Evolutionary conservation across 2,329 filamentous ascomycete genomes (phyloP).

Genomic region (Scedosporium boydii): DNA sequence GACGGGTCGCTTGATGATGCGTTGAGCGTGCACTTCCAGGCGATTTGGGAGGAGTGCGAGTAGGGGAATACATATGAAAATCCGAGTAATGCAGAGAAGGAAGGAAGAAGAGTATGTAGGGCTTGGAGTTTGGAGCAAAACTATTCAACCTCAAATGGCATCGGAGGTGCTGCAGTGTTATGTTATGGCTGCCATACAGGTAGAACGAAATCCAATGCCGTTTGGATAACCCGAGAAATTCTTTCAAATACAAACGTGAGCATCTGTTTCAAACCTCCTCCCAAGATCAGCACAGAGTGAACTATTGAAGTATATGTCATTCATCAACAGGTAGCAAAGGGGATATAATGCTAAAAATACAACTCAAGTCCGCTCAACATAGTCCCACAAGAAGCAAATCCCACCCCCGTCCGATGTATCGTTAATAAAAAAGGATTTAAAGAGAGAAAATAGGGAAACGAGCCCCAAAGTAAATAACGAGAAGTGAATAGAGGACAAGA

Average conservation of each 20-base stretch:
- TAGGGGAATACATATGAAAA: neutral
- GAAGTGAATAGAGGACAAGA: neutral
- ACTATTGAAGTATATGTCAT: conserved; percentile 1
- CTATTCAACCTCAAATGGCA: no score
- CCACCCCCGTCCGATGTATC: neutral
- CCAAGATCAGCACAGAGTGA: neutral
- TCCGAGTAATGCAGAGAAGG: neutral
- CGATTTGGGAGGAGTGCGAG: conserved; percentile 4
- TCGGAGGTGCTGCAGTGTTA: no score
- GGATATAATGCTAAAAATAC: neutral
- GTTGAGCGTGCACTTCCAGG: neutral
- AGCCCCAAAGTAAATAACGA: conserved; percentile 1
- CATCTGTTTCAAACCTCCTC: no score
- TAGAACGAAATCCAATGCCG: no score
- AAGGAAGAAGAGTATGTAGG: neutral
- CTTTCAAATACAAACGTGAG: no score
- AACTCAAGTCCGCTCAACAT: neutral
- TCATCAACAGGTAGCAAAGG: neutral
- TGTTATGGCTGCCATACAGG: no score
- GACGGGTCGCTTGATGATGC: neutral
- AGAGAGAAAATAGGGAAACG: conserved; percentile 2
- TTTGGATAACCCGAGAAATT: no score
- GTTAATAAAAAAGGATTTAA: neutral
- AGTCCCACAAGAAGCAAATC: conserved; percentile 3
- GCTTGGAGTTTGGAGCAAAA: neutral